Evolutionary conservation across 768 basidiomycete genomes (phyloP).

Genomic region (Coprinopsis strossmayeri): DNA sequence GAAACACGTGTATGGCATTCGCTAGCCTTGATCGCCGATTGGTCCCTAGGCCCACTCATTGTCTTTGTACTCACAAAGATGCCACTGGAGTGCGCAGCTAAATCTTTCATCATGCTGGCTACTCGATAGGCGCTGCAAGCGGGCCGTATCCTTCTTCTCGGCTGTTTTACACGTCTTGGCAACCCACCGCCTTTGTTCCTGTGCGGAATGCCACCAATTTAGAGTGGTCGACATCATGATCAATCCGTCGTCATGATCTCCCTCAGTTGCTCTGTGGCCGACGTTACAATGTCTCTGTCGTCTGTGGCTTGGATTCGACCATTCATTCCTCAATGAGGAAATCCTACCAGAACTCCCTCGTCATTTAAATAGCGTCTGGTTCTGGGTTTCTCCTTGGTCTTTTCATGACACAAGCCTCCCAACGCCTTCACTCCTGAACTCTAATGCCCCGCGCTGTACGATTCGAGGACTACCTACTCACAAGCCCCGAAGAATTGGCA

Average conservation of each 20-base stretch:
- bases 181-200: background rate
- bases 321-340: background rate
- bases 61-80: too few relatives aligned
- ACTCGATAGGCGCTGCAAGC: background rate
- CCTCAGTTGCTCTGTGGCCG: background rate
- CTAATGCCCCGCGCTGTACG: slow-evolving; percentile 9
- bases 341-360: background rate
- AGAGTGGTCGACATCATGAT: background rate
- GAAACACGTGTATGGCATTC: too few relatives aligned
- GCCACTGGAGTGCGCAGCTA: too few relatives aligned
- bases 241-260: background rate
- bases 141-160: background rate
- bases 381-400: background rate
- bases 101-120: background rate
- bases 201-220: background rate
- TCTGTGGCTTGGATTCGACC: background rate
- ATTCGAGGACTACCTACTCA: slow-evolving; percentile 1
- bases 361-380: background rate
- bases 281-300: slow-evolving; percentile 8
- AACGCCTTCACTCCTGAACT: slow-evolving; percentile 9
- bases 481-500: slow-evolving; percentile 1
- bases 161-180: background rate
- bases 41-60: too few relatives aligned
- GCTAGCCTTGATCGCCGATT: too few relatives aligned
- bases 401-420: slow-evolving; percentile 2